These are phyloP conservation scores for Scleroderma bovista DNA, from an alignment of 768 basidiomycete species.

Conservation along the genomic window DNA sequence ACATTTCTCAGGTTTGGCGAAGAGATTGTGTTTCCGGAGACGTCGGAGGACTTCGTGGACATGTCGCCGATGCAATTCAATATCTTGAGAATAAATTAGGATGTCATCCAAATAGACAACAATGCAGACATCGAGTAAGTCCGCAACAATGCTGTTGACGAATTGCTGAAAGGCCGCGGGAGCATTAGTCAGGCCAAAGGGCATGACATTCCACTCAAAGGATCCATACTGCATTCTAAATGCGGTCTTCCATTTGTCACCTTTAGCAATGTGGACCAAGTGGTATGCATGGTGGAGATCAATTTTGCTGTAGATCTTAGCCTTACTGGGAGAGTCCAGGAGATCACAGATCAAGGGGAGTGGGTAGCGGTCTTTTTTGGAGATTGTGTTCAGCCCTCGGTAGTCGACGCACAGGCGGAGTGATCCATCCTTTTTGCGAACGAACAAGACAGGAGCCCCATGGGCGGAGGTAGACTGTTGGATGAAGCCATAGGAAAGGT, in stretches of 20 bases:
- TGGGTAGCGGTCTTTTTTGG: too few relatives aligned
- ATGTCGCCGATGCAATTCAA: not conserved
- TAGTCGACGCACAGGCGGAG: too few relatives aligned
- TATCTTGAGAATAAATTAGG: constrained; percentile 17
- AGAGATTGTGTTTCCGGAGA: constrained; percentile 19
- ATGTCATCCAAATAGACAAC: constrained; percentile 41
- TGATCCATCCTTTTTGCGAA: too few relatives aligned
- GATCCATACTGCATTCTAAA: constrained; percentile 32
- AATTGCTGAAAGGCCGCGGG: constrained; percentile 25
- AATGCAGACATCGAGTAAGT: constrained; percentile 25
- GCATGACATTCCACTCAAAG: constrained; percentile 30
- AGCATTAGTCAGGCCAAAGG: constrained; percentile 33
- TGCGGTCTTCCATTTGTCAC: constrained; percentile 35
- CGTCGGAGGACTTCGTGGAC: constrained; percentile 19
- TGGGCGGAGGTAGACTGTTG: too few relatives aligned
- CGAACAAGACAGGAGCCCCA: too few relatives aligned
- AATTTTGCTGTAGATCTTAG: constrained; percentile 28
- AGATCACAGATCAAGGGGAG: not conserved
- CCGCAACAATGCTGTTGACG: constrained; percentile 10
- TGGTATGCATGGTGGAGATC: constrained; percentile 38
- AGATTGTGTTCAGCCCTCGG: too few relatives aligned
- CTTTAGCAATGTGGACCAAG: constrained; percentile 33
- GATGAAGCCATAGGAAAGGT: too few relatives aligned
- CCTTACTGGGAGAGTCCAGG: not conserved
- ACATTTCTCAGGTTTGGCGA: constrained; percentile 8